Base-by-base conservation (phyloP, 2,329 filamentous ascomycete species). In the Fusarium fujikuroi region DNA sequence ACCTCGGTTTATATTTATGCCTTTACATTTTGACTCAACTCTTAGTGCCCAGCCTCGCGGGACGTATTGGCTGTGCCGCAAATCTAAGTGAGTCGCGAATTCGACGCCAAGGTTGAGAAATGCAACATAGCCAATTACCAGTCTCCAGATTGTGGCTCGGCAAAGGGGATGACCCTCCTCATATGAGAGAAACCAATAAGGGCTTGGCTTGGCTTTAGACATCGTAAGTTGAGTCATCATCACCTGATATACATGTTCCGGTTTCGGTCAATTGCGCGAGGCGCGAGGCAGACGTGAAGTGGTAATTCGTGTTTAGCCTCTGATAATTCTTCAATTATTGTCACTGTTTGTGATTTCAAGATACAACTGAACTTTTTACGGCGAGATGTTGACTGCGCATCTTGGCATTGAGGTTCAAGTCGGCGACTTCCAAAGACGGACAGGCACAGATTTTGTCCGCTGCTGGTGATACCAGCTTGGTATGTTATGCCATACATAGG, bases 21-120 rank as follows among this genome's bases (percentile, higher is more conserved):
- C 3, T 11, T 46, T 1, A 3, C 2, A 8, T 11, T 8, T 30
- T 8, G 19, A 11, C 6, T 16, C 9, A 11, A 14, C 1, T 6
- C 14, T 30, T 30, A 16, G 9, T 16, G 7, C 7, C 46, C 14
- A 6, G 25, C 9, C 28, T 16, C 6, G 44, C 9, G 0, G 9
- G 12, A 30, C 2, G 9, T 16, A 30, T 49, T 16, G 14, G 7
- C 25, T 9, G 28, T 49, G 46, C 46, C 46, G 9, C 19, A 49
- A 30, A 30, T 16, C 28, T n/a, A n/a, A 30, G 7, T 16, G 19
- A 49, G 9, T 49, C 28, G 14, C 7, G 19, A n/a, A 16, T 1
- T 6, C 8, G 28, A n/a, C 7, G 14, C 19, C 46, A 30, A 30
- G 46, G 7, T 9, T 47, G 19, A n/a, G 44, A 10, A 28, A 10